Conservation (phyloP, 495 filamentous ascomycete genomes). For the Apodospora peruviana region DNA sequence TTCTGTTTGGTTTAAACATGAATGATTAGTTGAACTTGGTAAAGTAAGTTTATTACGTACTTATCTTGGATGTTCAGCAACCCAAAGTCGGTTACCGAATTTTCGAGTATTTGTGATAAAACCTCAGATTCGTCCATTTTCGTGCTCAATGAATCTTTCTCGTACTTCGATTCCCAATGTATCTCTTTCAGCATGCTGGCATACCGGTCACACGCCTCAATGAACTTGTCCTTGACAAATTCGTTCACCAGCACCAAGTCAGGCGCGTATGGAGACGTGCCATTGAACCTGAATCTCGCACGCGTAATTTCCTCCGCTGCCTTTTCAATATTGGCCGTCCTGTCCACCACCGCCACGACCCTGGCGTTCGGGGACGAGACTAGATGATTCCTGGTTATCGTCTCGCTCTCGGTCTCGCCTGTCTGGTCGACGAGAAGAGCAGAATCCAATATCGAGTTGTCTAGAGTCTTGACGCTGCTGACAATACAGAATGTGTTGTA, state of each 20-base stretch:
- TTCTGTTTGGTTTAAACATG: background rate
- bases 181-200: slow-evolving; percentile 7
- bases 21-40: background rate
- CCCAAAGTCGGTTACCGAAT: slow-evolving; percentile 5
- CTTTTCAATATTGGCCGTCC: slow-evolving; percentile 39
- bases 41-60: background rate
- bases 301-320: slow-evolving; percentile 42
- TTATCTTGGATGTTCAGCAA: slow-evolving; percentile 9
- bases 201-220: slow-evolving; percentile 29
- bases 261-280: slow-evolving; percentile 47
- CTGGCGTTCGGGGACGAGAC: slow-evolving; percentile 27
- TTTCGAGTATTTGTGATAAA: too few relatives aligned
- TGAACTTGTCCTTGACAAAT: slow-evolving; percentile 45
- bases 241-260: slow-evolving; percentile 53
- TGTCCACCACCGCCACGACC: slow-evolving; percentile 48
- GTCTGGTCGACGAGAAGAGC: slow-evolving; percentile 18
- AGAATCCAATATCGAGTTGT: slow-evolving; percentile 3
- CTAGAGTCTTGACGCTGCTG: slow-evolving; percentile 10
- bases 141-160: too few relatives aligned
- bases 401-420: background rate
- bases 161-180: background rate
- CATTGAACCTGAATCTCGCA: slow-evolving; percentile 46
- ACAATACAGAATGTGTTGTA: slow-evolving; percentile 38
- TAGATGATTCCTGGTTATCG: slow-evolving; percentile 3
- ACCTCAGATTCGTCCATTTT: too few relatives aligned